phyloP scores from a whole-genome alignment of 331 rosid genomes.

The Cydonia oblonga region DNA sequence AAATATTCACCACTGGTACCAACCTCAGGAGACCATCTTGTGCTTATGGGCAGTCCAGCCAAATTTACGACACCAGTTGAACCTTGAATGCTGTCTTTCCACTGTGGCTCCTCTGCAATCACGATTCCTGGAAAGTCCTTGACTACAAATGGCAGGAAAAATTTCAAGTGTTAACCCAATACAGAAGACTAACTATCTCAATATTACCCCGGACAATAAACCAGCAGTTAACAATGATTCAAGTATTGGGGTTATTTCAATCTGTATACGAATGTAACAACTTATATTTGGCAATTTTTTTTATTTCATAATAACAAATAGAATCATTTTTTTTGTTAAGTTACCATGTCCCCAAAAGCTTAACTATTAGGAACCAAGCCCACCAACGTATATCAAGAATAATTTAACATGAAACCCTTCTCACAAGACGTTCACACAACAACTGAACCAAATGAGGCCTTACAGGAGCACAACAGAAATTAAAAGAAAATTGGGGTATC shows the following conservation, averaged over 20 bases:
- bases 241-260: background rate
- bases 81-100: slow-evolving; percentile 75
- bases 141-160: slow-evolving; percentile 32
- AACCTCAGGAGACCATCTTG: slow-evolving; percentile 96
- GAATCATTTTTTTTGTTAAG: background rate
- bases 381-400: background rate
- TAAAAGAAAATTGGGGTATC: background rate
- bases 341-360: background rate
- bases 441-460: background rate
- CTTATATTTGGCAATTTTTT: too few species aligned
- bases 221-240: background rate
- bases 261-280: too few species aligned
- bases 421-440: background rate
- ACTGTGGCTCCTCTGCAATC: slow-evolving; percentile 71
- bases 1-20: background rate
- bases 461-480: background rate
- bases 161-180: slow-evolving; percentile 2
- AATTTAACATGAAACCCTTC: background rate
- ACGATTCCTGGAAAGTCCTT: slow-evolving; percentile 69
- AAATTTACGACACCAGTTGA: slow-evolving; percentile 86
- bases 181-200: background rate
- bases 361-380: background rate
- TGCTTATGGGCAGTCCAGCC: slow-evolving; percentile 93
- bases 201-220: background rate
- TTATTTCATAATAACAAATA: background rate